Evolutionary conservation across 768 basidiomycete genomes (phyloP), one percentile per base, ranked within the genome.

Genomic region (Calocera viscosa): DNA sequence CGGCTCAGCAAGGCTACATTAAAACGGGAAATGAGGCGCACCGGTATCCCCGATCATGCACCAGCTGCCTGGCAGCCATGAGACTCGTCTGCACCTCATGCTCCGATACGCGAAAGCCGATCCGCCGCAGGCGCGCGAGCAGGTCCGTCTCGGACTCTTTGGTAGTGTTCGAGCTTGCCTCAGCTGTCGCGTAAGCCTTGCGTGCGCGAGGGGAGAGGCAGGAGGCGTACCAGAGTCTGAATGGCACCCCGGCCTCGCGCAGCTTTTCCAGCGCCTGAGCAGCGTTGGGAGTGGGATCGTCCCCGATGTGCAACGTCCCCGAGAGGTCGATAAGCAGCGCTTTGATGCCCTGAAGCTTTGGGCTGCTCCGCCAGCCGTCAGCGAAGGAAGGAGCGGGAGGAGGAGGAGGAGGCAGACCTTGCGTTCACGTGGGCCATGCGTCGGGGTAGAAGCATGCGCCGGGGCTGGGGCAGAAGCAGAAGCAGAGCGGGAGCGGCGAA

Each of bases 311-410:
- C 2, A 90, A 74, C 0, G 84, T 89, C 0, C 88, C 87, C 2
- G 85, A 87, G 38, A 89, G 80, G 70, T 89, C 87, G 64, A 89
- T 80, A 22, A 88, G 80, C 0, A 87, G 69, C 0, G 80, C 85
- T 11, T 76, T 75, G 47, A 87, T 79, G 22, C 64, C 39, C 65
- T 63, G 7, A 66, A 28, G 35, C 67, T 70, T 5, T 14, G 14
- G 5, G 35, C 14, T 5, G 35, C 35, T 5, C 14, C 7, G 35
- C 35, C 35, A n/a, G n/a, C 35, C 5, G 35, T 38, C 35, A 38
- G 35, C 35, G 43, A 24, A 47, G 43, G 19, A 19, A 19, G 19
- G 19, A 24, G 43, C 16, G 5, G 24, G 11, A 40, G 43, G 19
- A 47, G 43, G 19, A 19, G 43, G 19, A 47, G 19, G 43, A 7